A percentile compares a stretch with the other conserved stretches of the same genome.
Evolutionary conservation across 2,329 filamentous ascomycete species (phyloP).

Genomic region (Elsinoe necatrix): DNA sequence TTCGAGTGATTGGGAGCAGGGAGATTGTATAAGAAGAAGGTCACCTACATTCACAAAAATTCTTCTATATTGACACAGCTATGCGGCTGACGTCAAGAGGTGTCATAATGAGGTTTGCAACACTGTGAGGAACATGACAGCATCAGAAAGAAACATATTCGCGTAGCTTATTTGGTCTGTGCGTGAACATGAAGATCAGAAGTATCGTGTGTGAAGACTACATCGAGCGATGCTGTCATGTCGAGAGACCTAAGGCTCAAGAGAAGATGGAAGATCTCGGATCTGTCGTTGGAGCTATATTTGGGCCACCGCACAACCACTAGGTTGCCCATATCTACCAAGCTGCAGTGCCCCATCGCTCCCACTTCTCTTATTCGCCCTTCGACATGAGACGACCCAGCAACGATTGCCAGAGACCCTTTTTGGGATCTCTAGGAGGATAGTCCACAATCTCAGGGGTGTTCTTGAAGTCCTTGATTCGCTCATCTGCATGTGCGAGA

Average conservation of each 20-base stretch:
- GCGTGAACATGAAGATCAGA: neutral
- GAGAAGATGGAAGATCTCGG: neutral
- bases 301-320: neutral
- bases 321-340: neutral
- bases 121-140: slow-evolving; percentile 4
- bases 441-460: neutral
- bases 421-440: neutral
- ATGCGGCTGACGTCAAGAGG: slow-evolving; percentile 6
- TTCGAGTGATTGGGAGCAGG: neutral
- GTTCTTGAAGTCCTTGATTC: neutral
- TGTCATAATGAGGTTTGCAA: slow-evolving; percentile 12
- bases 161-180: neutral
- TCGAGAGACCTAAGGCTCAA: neutral
- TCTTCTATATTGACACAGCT: neutral
- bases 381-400: neutral
- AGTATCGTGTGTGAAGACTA: neutral
- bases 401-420: neutral
- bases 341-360: neutral
- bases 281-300: neutral
- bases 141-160: slow-evolving; percentile 6
- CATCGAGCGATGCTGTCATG: neutral
- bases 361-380: neutral
- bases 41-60: neutral
- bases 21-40: neutral
- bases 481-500: neutral